Evolutionary conservation across 176 grass and related monocot genomes (phyloP).

Genomic region (Chloris gayana): DNA sequence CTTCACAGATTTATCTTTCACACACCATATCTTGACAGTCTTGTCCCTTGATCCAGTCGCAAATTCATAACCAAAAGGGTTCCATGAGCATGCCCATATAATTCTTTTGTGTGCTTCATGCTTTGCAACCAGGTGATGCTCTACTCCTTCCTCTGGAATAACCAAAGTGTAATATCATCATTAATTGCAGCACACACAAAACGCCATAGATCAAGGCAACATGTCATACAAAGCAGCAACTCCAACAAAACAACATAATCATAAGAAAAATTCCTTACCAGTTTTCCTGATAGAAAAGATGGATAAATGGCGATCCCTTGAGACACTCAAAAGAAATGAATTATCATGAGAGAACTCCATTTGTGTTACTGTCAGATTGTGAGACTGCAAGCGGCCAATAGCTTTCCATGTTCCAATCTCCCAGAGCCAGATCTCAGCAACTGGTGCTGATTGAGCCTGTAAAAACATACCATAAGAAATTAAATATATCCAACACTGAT

Average conservation of each 20-base stretch:
- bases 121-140: slow-evolving; percentile 64
- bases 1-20: slow-evolving; percentile 67
- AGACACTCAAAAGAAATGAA: slow-evolving; percentile 77
- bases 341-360: slow-evolving; percentile 91
- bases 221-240: slow-evolving; percentile 10
- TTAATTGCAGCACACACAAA: slow-evolving; percentile 22
- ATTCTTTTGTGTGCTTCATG: slow-evolving; percentile 96
- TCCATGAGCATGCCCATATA: slow-evolving; percentile 98
- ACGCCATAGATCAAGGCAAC: not conserved
- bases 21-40: slow-evolving; percentile 88
- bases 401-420: slow-evolving; percentile 97
- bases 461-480: slow-evolving; percentile 14
- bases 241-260: slow-evolving; percentile 16
- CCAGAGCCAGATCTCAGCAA: slow-evolving; percentile 95
- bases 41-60: slow-evolving; percentile 97
- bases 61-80: slow-evolving; percentile 81
- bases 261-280: slow-evolving; percentile 43
- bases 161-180: slow-evolving; percentile 28
- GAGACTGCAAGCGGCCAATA: slow-evolving; percentile 75
- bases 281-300: slow-evolving; percentile 66
- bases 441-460: slow-evolving; percentile 76
- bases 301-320: slow-evolving; percentile 85
- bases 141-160: slow-evolving; percentile 49
- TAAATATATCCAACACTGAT: slow-evolving; percentile 7
- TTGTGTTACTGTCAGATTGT: slow-evolving; percentile 92